Conservation (phyloP, 768 basidiomycete species). For the Chiua virens region DNA sequence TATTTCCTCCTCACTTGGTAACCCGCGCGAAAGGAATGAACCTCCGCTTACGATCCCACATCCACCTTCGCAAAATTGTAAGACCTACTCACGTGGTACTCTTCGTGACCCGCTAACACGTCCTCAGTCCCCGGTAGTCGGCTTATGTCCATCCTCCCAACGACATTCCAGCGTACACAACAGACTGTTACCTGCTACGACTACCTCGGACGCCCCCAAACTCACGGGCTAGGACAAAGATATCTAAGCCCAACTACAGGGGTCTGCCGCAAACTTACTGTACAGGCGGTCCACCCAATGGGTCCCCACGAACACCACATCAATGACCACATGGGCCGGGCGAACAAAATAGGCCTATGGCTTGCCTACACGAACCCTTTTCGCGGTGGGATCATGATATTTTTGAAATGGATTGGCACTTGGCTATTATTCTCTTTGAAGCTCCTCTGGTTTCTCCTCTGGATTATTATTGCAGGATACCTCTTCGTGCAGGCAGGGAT, state of each 20-base stretch:
- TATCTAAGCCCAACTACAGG: slow-evolving; percentile 18
- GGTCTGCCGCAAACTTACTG: slow-evolving; percentile 8
- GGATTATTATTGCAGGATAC: too few species aligned
- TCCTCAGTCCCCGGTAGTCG: not conserved
- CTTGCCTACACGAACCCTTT: slow-evolving; percentile 5
- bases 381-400: too few species aligned
- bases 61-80: not conserved
- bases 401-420: slow-evolving; percentile 7
- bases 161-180: not conserved
- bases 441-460: too few species aligned
- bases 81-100: not conserved
- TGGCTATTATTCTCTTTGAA: slow-evolving; percentile 16
- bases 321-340: not conserved
- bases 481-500: too few species aligned
- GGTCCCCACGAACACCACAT: slow-evolving; percentile 1
- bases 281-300: slow-evolving; percentile 8
- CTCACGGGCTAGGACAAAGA: slow-evolving; percentile 12
- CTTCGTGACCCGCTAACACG: not conserved
- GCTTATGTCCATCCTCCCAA: not conserved
- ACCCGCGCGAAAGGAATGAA: too few species aligned
- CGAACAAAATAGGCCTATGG: slow-evolving; percentile 14
- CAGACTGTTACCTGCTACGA: slow-evolving; percentile 6
- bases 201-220: not conserved
- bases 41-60: too few species aligned
- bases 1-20: too few species aligned